Evolutionary conservation across 345 rosid species (phyloP).

Genomic region (Mangifera indica): DNA sequence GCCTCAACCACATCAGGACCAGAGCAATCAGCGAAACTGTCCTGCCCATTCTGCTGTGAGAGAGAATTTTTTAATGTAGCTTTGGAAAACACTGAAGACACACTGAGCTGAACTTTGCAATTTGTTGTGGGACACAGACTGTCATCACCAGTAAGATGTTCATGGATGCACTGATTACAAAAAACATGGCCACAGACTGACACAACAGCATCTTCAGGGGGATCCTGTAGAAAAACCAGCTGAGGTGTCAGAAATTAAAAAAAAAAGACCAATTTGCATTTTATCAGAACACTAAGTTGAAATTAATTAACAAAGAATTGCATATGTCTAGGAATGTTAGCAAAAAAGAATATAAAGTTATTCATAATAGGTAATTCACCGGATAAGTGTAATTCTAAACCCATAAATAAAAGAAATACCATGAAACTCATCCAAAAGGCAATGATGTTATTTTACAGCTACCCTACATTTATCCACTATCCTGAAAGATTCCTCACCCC

Average conservation of each 20-base stretch:
- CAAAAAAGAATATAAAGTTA: background rate
- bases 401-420: background rate
- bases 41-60: constrained; percentile 36
- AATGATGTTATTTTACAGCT: too few relatives aligned
- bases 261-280: background rate
- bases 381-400: background rate
- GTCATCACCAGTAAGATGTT: constrained; percentile 73
- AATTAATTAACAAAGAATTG: background rate
- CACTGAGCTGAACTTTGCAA: constrained; percentile 60
- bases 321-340: background rate
- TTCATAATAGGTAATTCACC: background rate
- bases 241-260: constrained; percentile 9
- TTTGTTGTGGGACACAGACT: constrained; percentile 59
- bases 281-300: background rate
- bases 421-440: background rate
- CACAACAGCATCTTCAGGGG: constrained; percentile 97
- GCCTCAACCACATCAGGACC: constrained; percentile 37
- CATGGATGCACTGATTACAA: constrained; percentile 87
- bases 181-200: constrained; percentile 87
- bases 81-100: constrained; percentile 57
- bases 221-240: constrained; percentile 53
- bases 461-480: too few relatives aligned
- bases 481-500: too few relatives aligned
- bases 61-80: constrained; percentile 38
- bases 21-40: constrained; percentile 27